Evolutionary conservation across 768 basidiomycete genomes (phyloP).

Genomic region (Leccinum broughii): DNA sequence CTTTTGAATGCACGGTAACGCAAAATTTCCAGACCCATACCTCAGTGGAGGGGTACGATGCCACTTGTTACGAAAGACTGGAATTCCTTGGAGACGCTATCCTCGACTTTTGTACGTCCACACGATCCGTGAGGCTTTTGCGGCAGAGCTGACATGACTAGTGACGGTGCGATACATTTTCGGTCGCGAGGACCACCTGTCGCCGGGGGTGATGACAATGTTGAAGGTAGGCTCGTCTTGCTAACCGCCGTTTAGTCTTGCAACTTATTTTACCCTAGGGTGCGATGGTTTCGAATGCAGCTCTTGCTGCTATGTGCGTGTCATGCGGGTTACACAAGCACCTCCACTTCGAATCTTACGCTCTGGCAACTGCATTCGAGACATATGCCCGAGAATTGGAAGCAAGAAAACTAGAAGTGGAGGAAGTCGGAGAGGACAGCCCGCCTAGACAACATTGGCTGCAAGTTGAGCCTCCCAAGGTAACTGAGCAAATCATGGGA

Average conservation of each 20-base stretch:
- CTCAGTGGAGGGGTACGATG: conserved; percentile 55
- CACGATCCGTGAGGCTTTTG: background rate
- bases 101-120: conserved; percentile 71
- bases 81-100: conserved; percentile 89
- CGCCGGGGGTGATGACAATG: conserved; percentile 76
- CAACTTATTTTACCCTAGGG: conserved; percentile 44
- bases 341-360: conserved; percentile 57
- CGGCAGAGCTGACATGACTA: conserved; percentile 29
- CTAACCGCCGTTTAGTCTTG: background rate
- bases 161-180: conserved; percentile 77
- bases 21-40: conserved; percentile 59
- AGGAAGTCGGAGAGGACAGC: conserved; percentile 50
- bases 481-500: conserved; percentile 27
- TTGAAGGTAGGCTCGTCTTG: conserved; percentile 54
- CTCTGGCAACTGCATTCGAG: conserved; percentile 50
- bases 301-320: conserved; percentile 76
- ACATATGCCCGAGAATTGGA: conserved; percentile 53
- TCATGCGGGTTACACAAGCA: conserved; percentile 63
- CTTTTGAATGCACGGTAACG: conserved; percentile 10
- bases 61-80: conserved; percentile 67
- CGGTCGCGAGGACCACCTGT: conserved; percentile 57
- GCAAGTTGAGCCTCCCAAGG: conserved; percentile 77
- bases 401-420: conserved; percentile 48
- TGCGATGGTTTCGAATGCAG: conserved; percentile 83
- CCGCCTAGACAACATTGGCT: conserved; percentile 75